Base-by-base conservation (phyloP, 371 early-diverging fungal genomes). In the Haplosporangium sp. region DNA sequence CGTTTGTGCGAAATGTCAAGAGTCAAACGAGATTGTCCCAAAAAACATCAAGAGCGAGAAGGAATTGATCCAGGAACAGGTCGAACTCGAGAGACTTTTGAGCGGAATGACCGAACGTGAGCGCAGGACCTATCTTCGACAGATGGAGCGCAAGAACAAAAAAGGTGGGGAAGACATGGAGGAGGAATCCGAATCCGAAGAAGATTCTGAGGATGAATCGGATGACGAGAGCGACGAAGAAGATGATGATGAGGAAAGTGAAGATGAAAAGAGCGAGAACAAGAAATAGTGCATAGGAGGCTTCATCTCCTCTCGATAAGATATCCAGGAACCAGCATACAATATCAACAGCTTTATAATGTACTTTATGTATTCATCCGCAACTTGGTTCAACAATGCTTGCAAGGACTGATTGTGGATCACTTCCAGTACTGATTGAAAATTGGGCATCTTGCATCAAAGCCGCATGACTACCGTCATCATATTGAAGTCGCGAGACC, bases 1-100 rank as follows among this genome's bases (percentile, higher is more conserved):
- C 52, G 95, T 96, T 36, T 99, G 98, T 68, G 98, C 97, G 11
- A 98, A 98, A 82, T 99, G 98, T 82, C 84, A 90, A 69, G 90
- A 93, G 75, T 79, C 82, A 13, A 84, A 87, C 42, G 91, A 95
- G 52, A 93, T 96, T 50, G 85, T 69, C 80, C 86, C 81, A 57
- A 83, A 65, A 82, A 89, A 64, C 63, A 82, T 86, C 59, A 88
- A 90, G 73, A 82, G 89, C 8, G 82, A 83, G 59, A 86, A 86
- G 67, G 89, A 90, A 62, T 40, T 84, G 20, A 67, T 83, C 47
- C 83, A 83, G 64, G 95, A 95, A 70, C 86, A 90, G 62, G 93
- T 92, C 70, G 92, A 92, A 67, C 82, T 87, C 36, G 91, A 95
- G 67, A 82, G 85, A 20, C 82, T 92, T 69, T 83, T 97, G 62